phyloP scores from a whole-genome alignment of 2,329 filamentous ascomycete species.

The Xylaria sp. region DNA sequence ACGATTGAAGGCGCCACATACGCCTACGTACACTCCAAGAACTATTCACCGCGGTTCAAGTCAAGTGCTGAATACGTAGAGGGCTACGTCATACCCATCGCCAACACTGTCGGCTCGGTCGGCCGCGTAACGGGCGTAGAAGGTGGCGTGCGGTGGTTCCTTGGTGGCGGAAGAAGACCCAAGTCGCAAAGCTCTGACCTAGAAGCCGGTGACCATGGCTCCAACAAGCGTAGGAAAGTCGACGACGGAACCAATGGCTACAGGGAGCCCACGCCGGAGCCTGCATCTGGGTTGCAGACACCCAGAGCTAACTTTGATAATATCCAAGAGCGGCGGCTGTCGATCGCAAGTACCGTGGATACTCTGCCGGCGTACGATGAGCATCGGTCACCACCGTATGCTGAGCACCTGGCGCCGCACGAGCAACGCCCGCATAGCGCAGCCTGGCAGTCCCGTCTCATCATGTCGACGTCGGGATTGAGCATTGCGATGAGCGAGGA shows the following conservation, averaged over 20 bases:
- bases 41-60: conserved; percentile 86
- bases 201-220: conserved; percentile 48
- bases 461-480: conserved; percentile 88
- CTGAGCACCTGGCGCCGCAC: conserved; percentile 54
- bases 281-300: conserved; percentile 33
- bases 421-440: conserved; percentile 33
- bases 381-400: conserved; percentile 73
- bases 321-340: conserved; percentile 55
- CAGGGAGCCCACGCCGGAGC: conserved; percentile 38
- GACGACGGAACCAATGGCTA: conserved; percentile 36
- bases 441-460: conserved; percentile 78
- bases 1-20: conserved; percentile 84
- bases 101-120: conserved; percentile 82
- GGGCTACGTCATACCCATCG: conserved; percentile 81
- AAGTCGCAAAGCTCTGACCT: conserved; percentile 50
- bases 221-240: conserved; percentile 63
- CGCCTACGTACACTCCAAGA: conserved; percentile 85
- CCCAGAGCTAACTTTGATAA: conserved; percentile 39
- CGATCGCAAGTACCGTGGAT: conserved; percentile 70
- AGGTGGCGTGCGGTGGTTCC: conserved; percentile 81
- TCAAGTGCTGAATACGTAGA: conserved; percentile 91
- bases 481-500: conserved; percentile 91
- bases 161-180: conserved; percentile 62
- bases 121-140: conserved; percentile 87
- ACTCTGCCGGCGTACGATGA: conserved; percentile 85